A percentile compares a stretch with the other conserved stretches of the same genome.
These are phyloP conservation scores for Rosa multiflora DNA, from an alignment of 306 rosid species.

Conservation along the genomic window DNA sequence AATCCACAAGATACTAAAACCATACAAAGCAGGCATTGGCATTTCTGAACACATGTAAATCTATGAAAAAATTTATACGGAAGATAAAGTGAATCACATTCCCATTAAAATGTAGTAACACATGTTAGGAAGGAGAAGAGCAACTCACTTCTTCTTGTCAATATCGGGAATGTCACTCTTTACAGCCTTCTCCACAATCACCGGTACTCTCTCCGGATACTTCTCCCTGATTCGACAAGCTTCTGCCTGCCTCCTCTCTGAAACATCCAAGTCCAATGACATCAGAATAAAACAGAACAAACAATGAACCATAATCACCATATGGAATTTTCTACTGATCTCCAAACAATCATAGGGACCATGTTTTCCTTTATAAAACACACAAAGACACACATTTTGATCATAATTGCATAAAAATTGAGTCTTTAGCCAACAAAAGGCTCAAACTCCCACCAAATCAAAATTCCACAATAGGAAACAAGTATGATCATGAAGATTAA, in stretches of 20 bases:
- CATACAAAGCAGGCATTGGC: background rate
- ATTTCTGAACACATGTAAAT: background rate
- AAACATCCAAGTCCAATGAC: slow-evolving; percentile 9
- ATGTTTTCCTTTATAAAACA: background rate
- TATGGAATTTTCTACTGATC: no score
- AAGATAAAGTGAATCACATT: background rate
- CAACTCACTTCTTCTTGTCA: slow-evolving; percentile 83
- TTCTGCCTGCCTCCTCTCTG: slow-evolving; percentile 76
- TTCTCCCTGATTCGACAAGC: slow-evolving; percentile 77
- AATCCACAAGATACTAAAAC: background rate
- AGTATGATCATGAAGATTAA: background rate
- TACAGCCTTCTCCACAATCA: slow-evolving; percentile 93
- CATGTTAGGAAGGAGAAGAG: slow-evolving; percentile 3
- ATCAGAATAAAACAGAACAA: slow-evolving; percentile 17
- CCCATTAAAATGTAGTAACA: background rate
- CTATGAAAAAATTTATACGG: background rate
- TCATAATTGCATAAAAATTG: background rate
- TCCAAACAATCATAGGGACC: background rate
- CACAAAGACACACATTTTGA: background rate
- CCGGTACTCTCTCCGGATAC: slow-evolving; percentile 89
- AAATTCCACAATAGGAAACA: background rate
- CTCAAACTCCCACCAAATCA: background rate
- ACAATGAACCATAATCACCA: background rate
- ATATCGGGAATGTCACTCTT: slow-evolving; percentile 80
- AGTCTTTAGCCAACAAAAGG: background rate